Evolutionary conservation across 306 rosid species (phyloP), one percentile per base, ranked within the genome.

Genomic region (Fragaria ananassa): DNA sequence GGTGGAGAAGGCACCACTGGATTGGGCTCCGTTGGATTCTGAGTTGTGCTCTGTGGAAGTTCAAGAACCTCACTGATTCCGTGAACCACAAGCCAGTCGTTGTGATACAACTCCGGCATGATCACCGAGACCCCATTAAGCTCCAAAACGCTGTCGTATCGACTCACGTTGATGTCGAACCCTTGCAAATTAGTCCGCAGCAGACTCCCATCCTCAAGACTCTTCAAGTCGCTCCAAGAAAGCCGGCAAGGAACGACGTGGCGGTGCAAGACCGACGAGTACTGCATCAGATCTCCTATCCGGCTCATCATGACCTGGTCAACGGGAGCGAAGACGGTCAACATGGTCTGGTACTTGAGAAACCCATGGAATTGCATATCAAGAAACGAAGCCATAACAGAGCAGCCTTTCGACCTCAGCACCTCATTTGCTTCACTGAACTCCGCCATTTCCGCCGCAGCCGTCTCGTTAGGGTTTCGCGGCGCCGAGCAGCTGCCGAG

Each of bases 191-290:
- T 83, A 21, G 83, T 88, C 69, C 31, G 23, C 51, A 90, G 10
- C 31, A 58, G 51, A 15, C 84, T 54, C 51, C 89, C 89, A 14
- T 86, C 84, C 0, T 47, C 61, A 8, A 85, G 44, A 5, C 18
- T 14, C 17, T 27, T 78, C 80, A 90, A 69, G 64, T 88, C 86
- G 7, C 8, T 72, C 90, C 92, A 82, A 60, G 7, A n/a, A 45
- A 89, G 67, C 86, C 27, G 72, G 91, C 92, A 88, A 12, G 89
- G 92, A 81, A 84, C 14, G 41, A 86, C 82, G 13, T 90, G 95
- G 23, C 77, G 83, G 47, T 71, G 82, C 19, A 90, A 69, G 23
- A 90, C 65, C 10, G 84, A 45, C 5, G 83, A 34, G 62, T 60
- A 80, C 29, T 53, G 69, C 21, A 63, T 76, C 35, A 84, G 8